Conservation (phyloP, 306 rosid species). For the Styphnolobium japonicum region DNA sequence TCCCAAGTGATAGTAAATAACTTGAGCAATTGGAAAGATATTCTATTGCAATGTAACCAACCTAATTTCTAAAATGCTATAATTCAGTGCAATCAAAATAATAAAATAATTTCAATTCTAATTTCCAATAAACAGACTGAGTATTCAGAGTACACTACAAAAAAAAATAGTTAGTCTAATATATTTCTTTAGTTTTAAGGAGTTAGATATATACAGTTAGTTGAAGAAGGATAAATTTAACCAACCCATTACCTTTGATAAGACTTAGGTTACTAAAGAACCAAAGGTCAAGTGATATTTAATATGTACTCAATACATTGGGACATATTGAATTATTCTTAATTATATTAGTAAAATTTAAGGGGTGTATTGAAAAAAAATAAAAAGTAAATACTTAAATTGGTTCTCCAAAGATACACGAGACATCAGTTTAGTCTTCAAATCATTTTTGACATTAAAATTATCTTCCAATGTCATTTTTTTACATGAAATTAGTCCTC, state of each 20-base stretch:
- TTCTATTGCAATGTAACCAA: background rate
- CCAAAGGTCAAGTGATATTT: background rate
- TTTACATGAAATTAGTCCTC: too few species aligned
- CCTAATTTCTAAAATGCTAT: background rate
- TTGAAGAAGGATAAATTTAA: background rate
- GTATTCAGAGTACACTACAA: too few species aligned
- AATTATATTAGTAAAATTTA: background rate
- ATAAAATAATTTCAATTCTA: background rate
- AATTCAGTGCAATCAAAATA: background rate
- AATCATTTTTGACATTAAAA: too few species aligned
- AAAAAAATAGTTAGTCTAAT: background rate
- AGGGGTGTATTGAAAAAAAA: background rate
- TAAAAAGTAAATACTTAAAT: too few species aligned
- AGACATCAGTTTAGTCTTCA: too few species aligned
- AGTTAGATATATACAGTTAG: background rate
- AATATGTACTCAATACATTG: background rate
- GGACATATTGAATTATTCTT: background rate
- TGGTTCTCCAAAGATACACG: too few species aligned
- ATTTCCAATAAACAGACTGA: background rate
- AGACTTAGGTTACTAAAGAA: background rate
- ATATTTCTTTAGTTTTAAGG: background rate
- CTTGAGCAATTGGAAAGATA: background rate
- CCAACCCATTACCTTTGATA: background rate
- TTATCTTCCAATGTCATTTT: too few species aligned
- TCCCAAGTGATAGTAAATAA: background rate